These are phyloP conservation scores for Trichoderma oligosporum DNA, from an alignment of 2,329 filamentous ascomycete genomes.

Conservation along the genomic window DNA sequence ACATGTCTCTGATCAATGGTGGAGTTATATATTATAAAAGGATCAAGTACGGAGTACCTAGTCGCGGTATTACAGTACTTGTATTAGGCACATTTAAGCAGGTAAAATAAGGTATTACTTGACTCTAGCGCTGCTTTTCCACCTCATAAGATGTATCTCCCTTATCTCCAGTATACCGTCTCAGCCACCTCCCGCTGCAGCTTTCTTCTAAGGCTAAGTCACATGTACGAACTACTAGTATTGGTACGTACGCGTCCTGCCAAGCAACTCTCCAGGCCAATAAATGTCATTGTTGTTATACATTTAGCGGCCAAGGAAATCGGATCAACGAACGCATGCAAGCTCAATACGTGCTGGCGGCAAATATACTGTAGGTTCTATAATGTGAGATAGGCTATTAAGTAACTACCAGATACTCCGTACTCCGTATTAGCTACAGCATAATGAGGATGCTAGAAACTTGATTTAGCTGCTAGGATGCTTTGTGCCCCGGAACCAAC, in stretches of 20 bases:
- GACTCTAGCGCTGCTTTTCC: background rate
- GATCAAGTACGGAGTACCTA: slow-evolving; percentile 16
- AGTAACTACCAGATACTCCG: no score
- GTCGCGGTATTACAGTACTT: no score
- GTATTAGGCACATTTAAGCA: background rate
- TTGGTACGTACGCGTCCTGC: slow-evolving; percentile 15
- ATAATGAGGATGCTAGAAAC: background rate
- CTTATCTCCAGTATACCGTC: slow-evolving; percentile 15
- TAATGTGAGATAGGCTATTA: no score
- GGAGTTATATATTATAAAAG: slow-evolving; percentile 12
- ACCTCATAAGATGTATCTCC: background rate
- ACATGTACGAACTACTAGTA: no score
- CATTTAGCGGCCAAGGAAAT: no score
- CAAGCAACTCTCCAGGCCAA: background rate
- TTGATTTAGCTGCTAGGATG: background rate
- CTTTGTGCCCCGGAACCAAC: background rate
- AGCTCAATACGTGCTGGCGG: background rate
- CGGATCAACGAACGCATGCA: no score
- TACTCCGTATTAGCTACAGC: no score
- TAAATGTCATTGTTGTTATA: no score
- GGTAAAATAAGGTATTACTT: background rate
- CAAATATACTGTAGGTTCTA: no score
- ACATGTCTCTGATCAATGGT: background rate
- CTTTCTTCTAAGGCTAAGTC: no score
- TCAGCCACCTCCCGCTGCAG: slow-evolving; percentile 18